Evolutionary conservation across 768 basidiomycete genomes (phyloP).

Genomic region (Pleurotus sapidus): DNA sequence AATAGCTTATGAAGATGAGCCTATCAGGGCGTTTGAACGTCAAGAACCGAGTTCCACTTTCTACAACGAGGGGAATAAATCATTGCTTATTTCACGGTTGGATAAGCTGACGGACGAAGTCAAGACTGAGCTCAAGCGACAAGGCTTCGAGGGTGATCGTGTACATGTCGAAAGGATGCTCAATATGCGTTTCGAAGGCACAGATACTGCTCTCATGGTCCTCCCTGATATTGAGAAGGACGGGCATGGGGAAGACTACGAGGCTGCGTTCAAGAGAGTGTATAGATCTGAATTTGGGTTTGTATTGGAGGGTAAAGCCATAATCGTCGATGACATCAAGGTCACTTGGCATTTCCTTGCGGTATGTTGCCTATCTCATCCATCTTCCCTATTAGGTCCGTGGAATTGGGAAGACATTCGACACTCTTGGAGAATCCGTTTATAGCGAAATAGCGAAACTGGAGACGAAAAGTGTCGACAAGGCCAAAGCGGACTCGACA

Average conservation of each 20-base stretch:
- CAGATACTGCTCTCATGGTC: conserved; percentile 91
- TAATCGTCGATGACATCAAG: conserved; percentile 93
- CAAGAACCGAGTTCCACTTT: conserved; percentile 89
- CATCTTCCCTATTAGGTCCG: conserved; percentile 53
- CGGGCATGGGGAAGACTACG: conserved; percentile 68
- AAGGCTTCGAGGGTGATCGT: conserved; percentile 78
- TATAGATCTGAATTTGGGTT: conserved; percentile 93
- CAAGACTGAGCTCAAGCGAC: conserved; percentile 59
- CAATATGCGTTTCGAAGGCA: conserved; percentile 93
- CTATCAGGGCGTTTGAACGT: conserved; percentile 71
- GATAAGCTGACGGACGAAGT: conserved; percentile 68
- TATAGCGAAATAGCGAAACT: conserved; percentile 69
- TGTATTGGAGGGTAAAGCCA: conserved; percentile 75
- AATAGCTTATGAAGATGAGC: neutral
- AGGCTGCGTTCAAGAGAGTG: conserved; percentile 71
- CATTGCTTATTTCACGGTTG: conserved; percentile 58
- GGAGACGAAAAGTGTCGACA: conserved; percentile 34
- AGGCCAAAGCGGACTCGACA: conserved; percentile 44
- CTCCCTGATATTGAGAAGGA: conserved; percentile 40
- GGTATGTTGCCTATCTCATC: neutral
- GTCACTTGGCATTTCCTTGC: conserved; percentile 28
- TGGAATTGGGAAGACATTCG: conserved; percentile 89
- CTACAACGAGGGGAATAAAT: conserved; percentile 58
- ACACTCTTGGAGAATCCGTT: conserved; percentile 75
- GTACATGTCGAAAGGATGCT: conserved; percentile 78